Conservation (phyloP, 768 basidiomycete species). For the Hebeloma cylindrosporum region DNA sequence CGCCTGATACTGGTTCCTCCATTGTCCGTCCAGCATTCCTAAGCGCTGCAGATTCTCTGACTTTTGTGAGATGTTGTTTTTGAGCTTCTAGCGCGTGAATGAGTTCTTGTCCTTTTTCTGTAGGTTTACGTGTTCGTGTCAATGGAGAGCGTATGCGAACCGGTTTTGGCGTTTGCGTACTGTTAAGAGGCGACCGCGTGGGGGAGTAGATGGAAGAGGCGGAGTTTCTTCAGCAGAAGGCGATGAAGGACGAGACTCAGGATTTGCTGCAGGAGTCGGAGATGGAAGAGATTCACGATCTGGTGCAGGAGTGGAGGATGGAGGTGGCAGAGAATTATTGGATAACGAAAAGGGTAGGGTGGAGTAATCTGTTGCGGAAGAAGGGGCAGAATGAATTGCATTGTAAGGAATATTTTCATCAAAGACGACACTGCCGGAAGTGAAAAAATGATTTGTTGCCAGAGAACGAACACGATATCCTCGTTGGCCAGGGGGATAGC, state of each 20-base stretch:
- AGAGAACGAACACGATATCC: background rate
- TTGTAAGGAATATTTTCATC: constrained; percentile 1
- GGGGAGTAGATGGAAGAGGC: no score
- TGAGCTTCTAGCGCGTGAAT: background rate
- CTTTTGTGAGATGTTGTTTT: background rate
- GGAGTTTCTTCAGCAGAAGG: no score
- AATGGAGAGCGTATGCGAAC: no score
- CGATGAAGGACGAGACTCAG: background rate
- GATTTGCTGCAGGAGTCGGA: background rate
- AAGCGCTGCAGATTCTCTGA: background rate
- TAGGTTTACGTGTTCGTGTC: background rate
- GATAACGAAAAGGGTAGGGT: constrained; percentile 3
- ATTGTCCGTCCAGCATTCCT: no score
- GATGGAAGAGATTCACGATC: background rate
- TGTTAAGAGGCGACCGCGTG: no score
- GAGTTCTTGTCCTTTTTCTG: background rate
- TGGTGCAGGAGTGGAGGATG: background rate
- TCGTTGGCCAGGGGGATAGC: background rate
- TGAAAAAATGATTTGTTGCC: background rate
- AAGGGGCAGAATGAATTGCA: background rate
- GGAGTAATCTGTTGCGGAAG: constrained; percentile 5
- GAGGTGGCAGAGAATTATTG: background rate
- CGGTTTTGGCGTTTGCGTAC: no score
- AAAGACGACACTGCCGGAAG: background rate
- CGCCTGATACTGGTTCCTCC: no score